Evolutionary conservation across 2,329 filamentous ascomycete species (phyloP), one percentile per base, ranked within the genome.

Genomic region (Allantophomopsis lycopodina): DNA sequence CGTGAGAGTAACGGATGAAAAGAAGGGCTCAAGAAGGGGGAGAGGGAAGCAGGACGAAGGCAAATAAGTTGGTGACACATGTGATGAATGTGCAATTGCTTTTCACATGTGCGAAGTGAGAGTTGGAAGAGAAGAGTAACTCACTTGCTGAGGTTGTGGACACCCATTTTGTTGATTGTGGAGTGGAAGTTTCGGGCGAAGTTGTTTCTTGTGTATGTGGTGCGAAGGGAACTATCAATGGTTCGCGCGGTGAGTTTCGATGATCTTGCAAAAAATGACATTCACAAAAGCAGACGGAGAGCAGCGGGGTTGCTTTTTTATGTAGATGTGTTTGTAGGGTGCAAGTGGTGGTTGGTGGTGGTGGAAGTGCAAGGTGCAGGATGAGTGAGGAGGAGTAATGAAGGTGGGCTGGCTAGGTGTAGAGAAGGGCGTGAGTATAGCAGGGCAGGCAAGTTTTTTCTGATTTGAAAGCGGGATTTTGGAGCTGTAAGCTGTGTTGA

Each of bases 141-240:
- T 51, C 48, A 64, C 63, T 44, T 60, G 39, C 53, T 48, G 37
- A 67, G 50, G 41, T 65, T 56, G 49, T 65, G 61, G 42, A 72
- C 68, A 47, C 56, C 61, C 54, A 66, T 59, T 41, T 60, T 66
- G 45, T 52, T 52, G 12, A 56, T 39, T 21, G 64, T 57, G 30
- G 59, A 62, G 46, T 58, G 57, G 43, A 61, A 62, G 20, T 12
- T 31, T 45, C 50, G 44, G 16, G 35, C 23, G 16, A 44, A 36
- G 37, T 36, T 38, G 31, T 38, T 21, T 21, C 21, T 16, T 35
- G 40, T 18, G 40, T 34, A 34, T 14, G 14, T n/a, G 35, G 12
- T 18, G 15, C 32, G 32, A 18, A 31, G 38, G 10, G 23, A 28
- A 28, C 7, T 28, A 28, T 28, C 23, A 28, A 28, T 28, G 23